phyloP scores from a whole-genome alignment of 441 rosid species.

The Flueggea neowawraea region DNA sequence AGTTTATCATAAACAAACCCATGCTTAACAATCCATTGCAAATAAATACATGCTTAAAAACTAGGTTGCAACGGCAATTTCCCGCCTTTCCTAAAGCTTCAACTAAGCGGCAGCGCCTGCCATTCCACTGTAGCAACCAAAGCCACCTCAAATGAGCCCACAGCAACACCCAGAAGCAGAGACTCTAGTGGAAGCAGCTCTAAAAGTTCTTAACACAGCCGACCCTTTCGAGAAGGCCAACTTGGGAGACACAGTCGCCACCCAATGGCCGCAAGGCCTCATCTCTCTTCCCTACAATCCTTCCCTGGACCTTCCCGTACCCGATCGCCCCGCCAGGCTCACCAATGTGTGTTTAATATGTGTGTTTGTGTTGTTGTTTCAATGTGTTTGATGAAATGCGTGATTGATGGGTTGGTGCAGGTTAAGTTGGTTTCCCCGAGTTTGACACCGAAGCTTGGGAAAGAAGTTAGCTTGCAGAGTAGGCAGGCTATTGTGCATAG shows the following conservation, averaged over 20 bases:
- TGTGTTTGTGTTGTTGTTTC: background rate
- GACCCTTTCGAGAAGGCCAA: conserved; percentile 80
- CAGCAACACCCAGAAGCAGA: conserved; percentile 25
- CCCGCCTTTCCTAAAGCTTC: too few species aligned
- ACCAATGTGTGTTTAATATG: conserved; percentile 30
- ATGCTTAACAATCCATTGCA: too few species aligned
- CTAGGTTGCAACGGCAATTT: too few species aligned
- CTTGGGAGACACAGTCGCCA: conserved; percentile 67
- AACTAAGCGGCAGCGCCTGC: too few species aligned
- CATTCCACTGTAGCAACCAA: background rate
- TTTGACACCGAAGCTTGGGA: conserved; percentile 93
- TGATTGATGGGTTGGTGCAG: conserved; percentile 16
- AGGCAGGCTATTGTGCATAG: too few species aligned
- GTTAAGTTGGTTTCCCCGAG: conserved; percentile 83
- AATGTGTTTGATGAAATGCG: conserved; percentile 1
- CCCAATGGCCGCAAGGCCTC: conserved; percentile 70
- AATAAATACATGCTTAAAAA: too few species aligned
- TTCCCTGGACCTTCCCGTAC: too few species aligned
- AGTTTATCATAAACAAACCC: too few species aligned
- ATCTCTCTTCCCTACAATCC: conserved; percentile 50
- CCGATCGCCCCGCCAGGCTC: conserved; percentile 81
- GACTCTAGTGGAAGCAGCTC: conserved; percentile 74
- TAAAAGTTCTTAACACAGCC: conserved; percentile 63
- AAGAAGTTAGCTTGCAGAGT: conserved; percentile 16
- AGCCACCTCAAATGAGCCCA: conserved; percentile 12